Base-by-base conservation (phyloP, 257 asterid genomes). In the Scutellaria barbata region DNA sequence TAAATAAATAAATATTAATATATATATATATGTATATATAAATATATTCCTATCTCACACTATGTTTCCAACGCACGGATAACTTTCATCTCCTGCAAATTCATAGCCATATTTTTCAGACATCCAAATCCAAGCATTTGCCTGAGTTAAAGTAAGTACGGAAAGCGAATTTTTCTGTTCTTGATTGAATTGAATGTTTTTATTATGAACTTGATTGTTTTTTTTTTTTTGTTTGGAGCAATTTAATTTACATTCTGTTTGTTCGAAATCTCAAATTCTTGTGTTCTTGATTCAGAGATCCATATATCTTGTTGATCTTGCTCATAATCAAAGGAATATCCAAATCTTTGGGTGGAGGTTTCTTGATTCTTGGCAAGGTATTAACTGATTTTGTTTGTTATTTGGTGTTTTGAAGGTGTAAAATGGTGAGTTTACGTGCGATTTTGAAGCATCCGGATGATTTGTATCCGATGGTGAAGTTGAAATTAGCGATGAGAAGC, bases 371-470 rank as follows among this genome's bases (percentile, higher is more conserved):
- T 55, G 54, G 71, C 37, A 72, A 64, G 41, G 53, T 22, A 50
- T 60, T 41, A 10, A 45, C 63, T 50, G n/a, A 57, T 48, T 63
- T 43, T 43, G 74, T 33, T 76, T 8, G 50, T 45, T 69, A 40
- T 68, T 70, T 63, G 68, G 71, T 66, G 76, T 46, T 63, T 53
- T 6, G 52, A 75, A 69, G 87, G 73, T 51, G 58, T 11, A 56
- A 61, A 78, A 92, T 93, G 97, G 90, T 79, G 84, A 85, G 75
- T 68, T 84, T 90, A 77, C 85, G 95, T 59, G 84, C 90, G 76
- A 83, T 94, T 54, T 63, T 81, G 89, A 85, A 69, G 83, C 91
- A 91, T 87, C 97, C 96, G 63, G 97, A 89, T 50, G 97, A 94
- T 78, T 54, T 94, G 70, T 87, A 84, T 63, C 98, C 97, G 76